A percentile compares a stretch with the other conserved stretches of the same genome.
phyloP scores from a whole-genome alignment of 176 grass and related monocot species.

The Phyllostachys edulis region DNA sequence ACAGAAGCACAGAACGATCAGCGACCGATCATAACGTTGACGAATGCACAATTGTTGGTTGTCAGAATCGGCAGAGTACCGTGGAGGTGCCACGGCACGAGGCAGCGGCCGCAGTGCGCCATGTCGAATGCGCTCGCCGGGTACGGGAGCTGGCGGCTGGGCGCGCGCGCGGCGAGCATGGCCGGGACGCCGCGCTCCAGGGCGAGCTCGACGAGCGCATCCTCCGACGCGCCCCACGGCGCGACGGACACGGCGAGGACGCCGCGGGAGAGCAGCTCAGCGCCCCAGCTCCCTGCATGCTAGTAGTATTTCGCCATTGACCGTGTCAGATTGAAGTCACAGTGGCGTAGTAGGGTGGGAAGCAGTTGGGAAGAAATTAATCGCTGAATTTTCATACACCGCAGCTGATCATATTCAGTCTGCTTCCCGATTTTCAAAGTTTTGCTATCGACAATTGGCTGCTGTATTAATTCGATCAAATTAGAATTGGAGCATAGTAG shows the following conservation, averaged over 20 bases:
- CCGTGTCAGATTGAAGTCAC: not conserved
- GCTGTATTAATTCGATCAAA: not conserved
- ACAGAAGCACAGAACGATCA: not conserved
- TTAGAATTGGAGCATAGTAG: not conserved
- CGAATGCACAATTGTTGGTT: not conserved
- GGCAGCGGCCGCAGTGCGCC: slow-evolving; percentile 60
- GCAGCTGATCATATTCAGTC: not conserved
- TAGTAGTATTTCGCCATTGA: not conserved
- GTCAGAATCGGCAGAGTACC: slow-evolving; percentile 17
- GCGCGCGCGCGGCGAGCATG: slow-evolving; percentile 50
- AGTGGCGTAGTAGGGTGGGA: not conserved
- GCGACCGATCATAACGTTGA: not conserved
- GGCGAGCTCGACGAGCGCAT: slow-evolving; percentile 54
- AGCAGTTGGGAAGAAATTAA: not conserved
- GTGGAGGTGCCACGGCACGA: slow-evolving; percentile 53
- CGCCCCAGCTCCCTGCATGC: slow-evolving; percentile 45
- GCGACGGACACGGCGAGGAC: slow-evolving; percentile 48
- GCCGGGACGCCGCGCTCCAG: slow-evolving; percentile 58
- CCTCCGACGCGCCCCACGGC: not conserved
- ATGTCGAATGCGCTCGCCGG: slow-evolving; percentile 60
- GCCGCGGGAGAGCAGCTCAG: slow-evolving; percentile 49
- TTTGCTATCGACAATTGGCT: not conserved
- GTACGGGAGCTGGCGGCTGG: slow-evolving; percentile 50
- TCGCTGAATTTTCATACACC: not conserved
- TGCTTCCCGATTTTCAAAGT: not conserved